These are phyloP conservation scores for Eruca vesicaria DNA, from an alignment of 441 rosid species.

Conservation along the genomic window DNA sequence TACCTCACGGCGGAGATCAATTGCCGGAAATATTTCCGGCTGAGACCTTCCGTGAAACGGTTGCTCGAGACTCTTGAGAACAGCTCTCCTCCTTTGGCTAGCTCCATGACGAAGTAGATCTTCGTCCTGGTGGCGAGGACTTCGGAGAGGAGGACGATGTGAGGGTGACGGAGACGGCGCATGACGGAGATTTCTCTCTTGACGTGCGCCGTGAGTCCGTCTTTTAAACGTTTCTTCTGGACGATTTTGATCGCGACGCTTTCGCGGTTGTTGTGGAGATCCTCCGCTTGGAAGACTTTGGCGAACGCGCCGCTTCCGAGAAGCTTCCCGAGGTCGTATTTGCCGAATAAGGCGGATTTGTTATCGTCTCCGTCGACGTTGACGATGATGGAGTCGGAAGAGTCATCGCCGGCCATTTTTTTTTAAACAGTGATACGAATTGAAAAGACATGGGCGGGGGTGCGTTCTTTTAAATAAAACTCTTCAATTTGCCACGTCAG, in stretches of 20 bases:
- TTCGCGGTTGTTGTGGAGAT: slow-evolving; percentile 34
- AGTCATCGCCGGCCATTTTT: slow-evolving; percentile 32
- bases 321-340: slow-evolving; percentile 45
- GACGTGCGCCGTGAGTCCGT: slow-evolving; percentile 38
- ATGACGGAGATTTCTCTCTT: slow-evolving; percentile 47
- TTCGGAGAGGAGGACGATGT: slow-evolving; percentile 35
- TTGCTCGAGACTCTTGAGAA: slow-evolving; percentile 40
- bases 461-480: slow-evolving; percentile 20
- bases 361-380: slow-evolving; percentile 33
- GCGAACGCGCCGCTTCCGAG: slow-evolving; percentile 52
- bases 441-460: slow-evolving; percentile 30
- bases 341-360: slow-evolving; percentile 37
- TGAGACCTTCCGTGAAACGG: slow-evolving; percentile 45
- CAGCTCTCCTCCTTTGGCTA: slow-evolving; percentile 38
- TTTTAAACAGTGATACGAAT: background rate
- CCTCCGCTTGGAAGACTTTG: slow-evolving; percentile 47
- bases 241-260: slow-evolving; percentile 54
- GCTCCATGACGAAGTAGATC: slow-evolving; percentile 42
- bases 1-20: slow-evolving; percentile 50
- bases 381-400: slow-evolving; percentile 35
- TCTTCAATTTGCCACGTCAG: slow-evolving; percentile 23
- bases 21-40: slow-evolving; percentile 52
- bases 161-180: slow-evolving; percentile 41
- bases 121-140: slow-evolving; percentile 39
- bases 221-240: slow-evolving; percentile 37